phyloP scores from a whole-genome alignment of 2,329 filamentous ascomycete genomes.

The Paraphoma chrysanthemicola region DNA sequence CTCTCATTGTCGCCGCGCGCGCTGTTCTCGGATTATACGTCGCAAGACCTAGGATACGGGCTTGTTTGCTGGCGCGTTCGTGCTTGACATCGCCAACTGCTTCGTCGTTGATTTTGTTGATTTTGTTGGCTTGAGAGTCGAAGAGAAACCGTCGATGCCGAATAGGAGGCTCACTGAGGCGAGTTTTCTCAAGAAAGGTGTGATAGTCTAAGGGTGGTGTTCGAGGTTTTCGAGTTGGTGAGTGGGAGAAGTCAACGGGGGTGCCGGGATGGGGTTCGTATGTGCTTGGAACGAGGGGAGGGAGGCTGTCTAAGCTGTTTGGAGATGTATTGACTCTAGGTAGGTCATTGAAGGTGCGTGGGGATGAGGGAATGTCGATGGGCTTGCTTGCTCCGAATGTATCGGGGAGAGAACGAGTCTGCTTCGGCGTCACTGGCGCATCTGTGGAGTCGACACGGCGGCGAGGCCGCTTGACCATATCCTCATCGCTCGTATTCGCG shows the following conservation, averaged over 20 bases:
- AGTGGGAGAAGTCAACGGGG: neutral
- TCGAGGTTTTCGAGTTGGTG: neutral
- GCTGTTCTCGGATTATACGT: neutral
- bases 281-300: neutral
- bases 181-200: neutral
- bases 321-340: neutral
- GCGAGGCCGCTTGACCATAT: neutral
- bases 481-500: neutral
- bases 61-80: neutral
- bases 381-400: too few species aligned
- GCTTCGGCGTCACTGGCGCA: too few species aligned
- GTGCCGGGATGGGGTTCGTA: neutral
- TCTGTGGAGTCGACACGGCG: neutral
- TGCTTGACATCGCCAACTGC: neutral
- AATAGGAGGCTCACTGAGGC: too few species aligned
- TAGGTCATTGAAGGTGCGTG: too few species aligned
- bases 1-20: neutral
- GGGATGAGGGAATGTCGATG: too few species aligned
- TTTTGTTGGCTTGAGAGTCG: neutral
- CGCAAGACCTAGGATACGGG: neutral
- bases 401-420: too few species aligned
- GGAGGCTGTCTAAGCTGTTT: neutral
- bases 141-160: neutral
- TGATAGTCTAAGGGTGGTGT: neutral
- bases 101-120: neutral